These are phyloP conservation scores for Magnaporthiopsis rhizophila DNA, from an alignment of 2,329 filamentous ascomycete species.

Conservation along the genomic window DNA sequence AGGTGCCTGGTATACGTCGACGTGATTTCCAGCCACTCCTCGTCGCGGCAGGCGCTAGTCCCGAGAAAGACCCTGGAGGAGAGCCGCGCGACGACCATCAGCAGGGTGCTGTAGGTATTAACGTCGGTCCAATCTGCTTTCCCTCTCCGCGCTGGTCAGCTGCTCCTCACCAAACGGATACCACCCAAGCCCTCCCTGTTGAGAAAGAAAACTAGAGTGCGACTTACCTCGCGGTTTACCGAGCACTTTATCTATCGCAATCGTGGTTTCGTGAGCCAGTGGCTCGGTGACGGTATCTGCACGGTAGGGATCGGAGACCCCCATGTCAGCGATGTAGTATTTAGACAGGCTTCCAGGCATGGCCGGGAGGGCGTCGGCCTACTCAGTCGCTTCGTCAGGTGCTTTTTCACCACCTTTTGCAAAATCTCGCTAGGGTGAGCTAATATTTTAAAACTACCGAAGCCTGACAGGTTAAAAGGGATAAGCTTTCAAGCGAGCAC, in stretches of 20 bases:
- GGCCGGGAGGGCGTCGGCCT: background rate
- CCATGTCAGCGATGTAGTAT: too few species aligned
- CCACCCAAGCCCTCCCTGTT: background rate
- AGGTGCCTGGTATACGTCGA: background rate
- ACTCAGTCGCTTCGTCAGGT: constrained; percentile 2
- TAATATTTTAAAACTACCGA: background rate
- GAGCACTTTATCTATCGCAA: background rate
- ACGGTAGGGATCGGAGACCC: background rate
- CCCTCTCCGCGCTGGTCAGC: background rate
- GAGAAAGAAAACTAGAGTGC: background rate
- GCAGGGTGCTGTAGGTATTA: background rate
- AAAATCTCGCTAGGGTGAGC: background rate
- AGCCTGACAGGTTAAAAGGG: background rate
- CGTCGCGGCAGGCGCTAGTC: background rate
- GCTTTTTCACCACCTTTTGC: background rate
- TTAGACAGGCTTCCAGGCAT: too few species aligned
- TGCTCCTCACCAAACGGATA: background rate
- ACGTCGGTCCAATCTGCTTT: constrained; percentile 2
- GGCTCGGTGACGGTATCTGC: background rate
- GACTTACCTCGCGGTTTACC: background rate
- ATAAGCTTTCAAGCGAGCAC: background rate
- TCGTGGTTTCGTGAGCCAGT: background rate
- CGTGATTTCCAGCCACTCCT: background rate
- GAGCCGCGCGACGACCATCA: background rate
- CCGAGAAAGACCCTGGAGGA: background rate